Percentiles rank a stretch among this genome's conserved stretches.
phyloP scores from a whole-genome alignment of 169 alveolate species.

The Plasmodium falciparum region DNA sequence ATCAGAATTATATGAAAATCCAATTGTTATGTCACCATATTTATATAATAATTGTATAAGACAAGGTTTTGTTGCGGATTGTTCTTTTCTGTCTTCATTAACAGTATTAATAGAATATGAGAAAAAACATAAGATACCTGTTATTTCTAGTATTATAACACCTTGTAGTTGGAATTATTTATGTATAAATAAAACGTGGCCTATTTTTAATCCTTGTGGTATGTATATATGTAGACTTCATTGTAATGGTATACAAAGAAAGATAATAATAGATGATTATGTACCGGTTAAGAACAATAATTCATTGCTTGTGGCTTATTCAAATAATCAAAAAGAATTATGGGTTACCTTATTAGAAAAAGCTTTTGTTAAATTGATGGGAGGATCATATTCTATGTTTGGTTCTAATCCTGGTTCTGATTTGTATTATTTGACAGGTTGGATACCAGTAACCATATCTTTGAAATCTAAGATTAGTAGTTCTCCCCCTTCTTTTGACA shows the following conservation, averaged over 20 bases:
- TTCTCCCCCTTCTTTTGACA: constrained; percentile 78
- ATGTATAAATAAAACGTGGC: constrained; percentile 55
- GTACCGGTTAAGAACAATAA: constrained; percentile 89
- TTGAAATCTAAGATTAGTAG: constrained; percentile 81
- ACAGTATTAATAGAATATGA: constrained; percentile 93
- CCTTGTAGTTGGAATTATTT: constrained; percentile 60
- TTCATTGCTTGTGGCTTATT: constrained; percentile 91
- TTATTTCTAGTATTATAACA: constrained; percentile 79
- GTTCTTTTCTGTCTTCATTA: constrained; percentile 92
- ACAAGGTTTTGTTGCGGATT: constrained; percentile 95
- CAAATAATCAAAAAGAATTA: constrained; percentile 86
- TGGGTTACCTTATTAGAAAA: constrained; percentile 95
- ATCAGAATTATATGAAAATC: constrained; percentile 76
- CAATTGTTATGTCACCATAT: constrained; percentile 76
- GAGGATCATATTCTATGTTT: constrained; percentile 91
- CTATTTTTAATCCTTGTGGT: constrained; percentile 86
- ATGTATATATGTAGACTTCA: constrained; percentile 90
- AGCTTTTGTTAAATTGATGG: constrained; percentile 93
- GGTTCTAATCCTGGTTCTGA: constrained; percentile 96
- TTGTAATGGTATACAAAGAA: constrained; percentile 93
- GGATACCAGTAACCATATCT: constrained; percentile 95
- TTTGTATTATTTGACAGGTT: constrained; percentile 93
- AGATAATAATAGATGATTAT: constrained; percentile 92
- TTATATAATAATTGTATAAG: constrained; percentile 85
- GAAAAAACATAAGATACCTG: constrained; percentile 82